Conservation (phyloP, 78 protist species). For the Speleostelium caveatum region DNA sequence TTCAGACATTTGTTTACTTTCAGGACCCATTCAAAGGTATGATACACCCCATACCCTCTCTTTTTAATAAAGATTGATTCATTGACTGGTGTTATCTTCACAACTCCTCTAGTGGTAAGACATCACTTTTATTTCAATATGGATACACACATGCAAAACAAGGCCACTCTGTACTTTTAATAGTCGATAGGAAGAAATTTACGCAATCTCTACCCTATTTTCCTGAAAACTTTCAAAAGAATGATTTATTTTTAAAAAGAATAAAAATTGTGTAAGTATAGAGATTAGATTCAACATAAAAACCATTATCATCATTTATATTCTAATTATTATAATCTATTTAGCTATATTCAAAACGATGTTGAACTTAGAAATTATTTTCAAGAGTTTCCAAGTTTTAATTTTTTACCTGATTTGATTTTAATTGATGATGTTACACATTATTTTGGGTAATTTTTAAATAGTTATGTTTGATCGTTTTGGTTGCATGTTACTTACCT, state of each 20-base stretch:
- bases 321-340: not conserved
- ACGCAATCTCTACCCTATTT: not conserved
- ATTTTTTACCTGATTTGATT: constrained; percentile 52
- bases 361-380: constrained; percentile 26
- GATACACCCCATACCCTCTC: too few species aligned
- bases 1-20: constrained; percentile 26
- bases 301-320: not conserved
- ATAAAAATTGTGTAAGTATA: constrained; percentile 2
- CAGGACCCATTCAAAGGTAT: not conserved
- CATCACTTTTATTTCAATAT: constrained; percentile 68
- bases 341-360: constrained; percentile 31
- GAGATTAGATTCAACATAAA: not conserved
- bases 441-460: too few species aligned
- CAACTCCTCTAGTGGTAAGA: too few species aligned
- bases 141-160: constrained; percentile 56
- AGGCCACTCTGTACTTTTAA: constrained; percentile 34
- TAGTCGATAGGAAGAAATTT: constrained; percentile 39
- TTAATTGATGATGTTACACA: constrained; percentile 48
- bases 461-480: too few species aligned
- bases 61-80: too few species aligned
- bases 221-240: not conserved
- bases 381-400: constrained; percentile 32
- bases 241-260: not conserved
- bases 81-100: too few species aligned
- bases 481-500: too few species aligned